Evolutionary conservation across 129 eudicot species (phyloP).

Genomic region (Chrysanthemum lavandulifolium): DNA sequence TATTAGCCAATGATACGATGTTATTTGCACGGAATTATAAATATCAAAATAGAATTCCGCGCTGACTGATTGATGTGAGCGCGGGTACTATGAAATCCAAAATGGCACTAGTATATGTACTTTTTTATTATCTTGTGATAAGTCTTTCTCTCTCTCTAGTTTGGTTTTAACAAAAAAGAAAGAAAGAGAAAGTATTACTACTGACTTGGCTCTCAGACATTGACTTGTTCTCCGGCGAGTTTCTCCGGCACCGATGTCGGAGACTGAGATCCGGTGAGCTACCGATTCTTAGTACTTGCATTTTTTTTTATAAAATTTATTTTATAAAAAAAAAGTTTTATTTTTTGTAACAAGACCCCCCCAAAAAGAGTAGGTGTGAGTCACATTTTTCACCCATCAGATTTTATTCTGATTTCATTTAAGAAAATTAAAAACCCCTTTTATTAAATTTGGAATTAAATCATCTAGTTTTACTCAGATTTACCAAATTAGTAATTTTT

Average conservation of each 20-base stretch:
- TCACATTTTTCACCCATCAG: slow-evolving; percentile 32
- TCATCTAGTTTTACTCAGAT: neutral
- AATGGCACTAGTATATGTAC: too few species aligned
- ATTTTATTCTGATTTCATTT: neutral
- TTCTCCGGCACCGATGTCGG: slow-evolving; percentile 34
- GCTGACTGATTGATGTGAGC: too few species aligned
- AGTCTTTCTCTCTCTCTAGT: too few species aligned
- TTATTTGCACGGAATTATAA: too few species aligned
- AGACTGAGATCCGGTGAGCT: slow-evolving; percentile 63
- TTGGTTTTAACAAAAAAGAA: too few species aligned
- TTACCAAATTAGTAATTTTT: neutral
- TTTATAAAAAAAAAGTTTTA: neutral
- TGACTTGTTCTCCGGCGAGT: slow-evolving; percentile 35
- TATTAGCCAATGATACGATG: too few species aligned
- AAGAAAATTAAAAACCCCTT: too few species aligned
- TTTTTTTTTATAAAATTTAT: slow-evolving; percentile 10
- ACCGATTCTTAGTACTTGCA: slow-evolving; percentile 23
- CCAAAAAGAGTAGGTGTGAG: slow-evolving; percentile 26
- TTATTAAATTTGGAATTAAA: neutral
- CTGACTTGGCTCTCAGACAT: slow-evolving; percentile 45
- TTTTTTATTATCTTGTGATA: too few species aligned
- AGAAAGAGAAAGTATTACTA: neutral
- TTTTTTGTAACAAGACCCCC: slow-evolving; percentile 3
- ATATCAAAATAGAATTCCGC: too few species aligned
- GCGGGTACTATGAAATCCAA: too few species aligned